Base-by-base conservation (phyloP, 306 rosid species). In the Dryas octopetala region DNA sequence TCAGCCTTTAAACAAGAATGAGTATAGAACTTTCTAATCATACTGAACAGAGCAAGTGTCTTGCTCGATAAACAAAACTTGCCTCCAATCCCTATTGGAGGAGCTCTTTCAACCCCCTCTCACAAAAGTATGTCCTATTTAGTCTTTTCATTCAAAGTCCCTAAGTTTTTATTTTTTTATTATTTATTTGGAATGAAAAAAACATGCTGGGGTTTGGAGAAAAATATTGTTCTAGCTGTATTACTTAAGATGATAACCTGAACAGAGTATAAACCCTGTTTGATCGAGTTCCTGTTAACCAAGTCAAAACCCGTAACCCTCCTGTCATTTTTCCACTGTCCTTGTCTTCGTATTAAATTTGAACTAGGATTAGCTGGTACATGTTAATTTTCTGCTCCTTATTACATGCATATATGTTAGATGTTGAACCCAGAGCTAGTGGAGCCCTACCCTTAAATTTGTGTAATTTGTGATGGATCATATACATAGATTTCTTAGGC, bases 391-490 rank as follows among this genome's bases (percentile, higher is more conserved):
- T 49, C 9, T 4, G 5, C 5, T 5, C 43, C 73, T 7, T 13
- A 1, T 43, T 10, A 13, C 7, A 63, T 12, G 13, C 46, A 38
- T 12, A 38, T 9, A 62, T 62, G 19, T 9, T 2, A 14, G 45
- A n/a, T 17, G 16, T 15, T 16, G 55, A 23, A 12, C 49, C 7
- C 51, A 10, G 17, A 53, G 17, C 62, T 19, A 71, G 8, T 55
- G 65, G 44, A 59, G 76, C 45, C 54, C 6, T 53, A 73, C 68
- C 40, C n/a, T 45, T 73, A 28, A 26, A 72, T 64, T 45, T 61
- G n/a, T 26, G 32, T 46, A 73, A 26, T 14, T 38, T 73, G n/a
- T 38, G 17, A 47, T 46, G 68, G 59, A 40, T 48, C 48, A 60
- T 32, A 1, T 26, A n/a, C 52, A 32, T 32, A 50, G 26, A 26